These are phyloP conservation scores for Clonostachys solani DNA, from an alignment of 2,329 filamentous ascomycete genomes.

Conservation along the genomic window DNA sequence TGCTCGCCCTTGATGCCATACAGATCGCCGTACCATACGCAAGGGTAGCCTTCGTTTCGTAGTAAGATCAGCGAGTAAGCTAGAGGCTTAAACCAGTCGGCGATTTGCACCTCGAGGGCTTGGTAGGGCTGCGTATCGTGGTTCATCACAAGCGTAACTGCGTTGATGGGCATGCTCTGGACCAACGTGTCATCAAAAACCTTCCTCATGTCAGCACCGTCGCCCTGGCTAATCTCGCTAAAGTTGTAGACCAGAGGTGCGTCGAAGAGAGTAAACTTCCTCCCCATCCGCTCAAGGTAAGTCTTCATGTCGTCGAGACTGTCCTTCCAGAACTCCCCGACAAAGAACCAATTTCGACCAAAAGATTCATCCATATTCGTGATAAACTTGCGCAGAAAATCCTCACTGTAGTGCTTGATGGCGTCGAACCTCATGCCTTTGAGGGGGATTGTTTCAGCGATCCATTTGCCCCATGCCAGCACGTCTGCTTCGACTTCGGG, in stretches of 20 bases:
- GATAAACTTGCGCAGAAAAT: constrained; percentile 65
- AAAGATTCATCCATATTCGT: constrained; percentile 44
- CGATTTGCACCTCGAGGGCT: constrained; percentile 48
- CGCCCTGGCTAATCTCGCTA: constrained; percentile 50
- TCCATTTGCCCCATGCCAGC: constrained; percentile 64
- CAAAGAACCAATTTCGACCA: constrained; percentile 27
- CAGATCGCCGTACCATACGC: constrained; percentile 67
- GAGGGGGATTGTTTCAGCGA: constrained; percentile 55
- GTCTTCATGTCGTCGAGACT: constrained; percentile 23
- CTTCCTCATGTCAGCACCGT: constrained; percentile 55
- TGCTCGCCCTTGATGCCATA: constrained; percentile 52
- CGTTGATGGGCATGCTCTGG: constrained; percentile 23
- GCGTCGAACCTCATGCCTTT: constrained; percentile 68
- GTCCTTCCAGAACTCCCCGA: constrained; percentile 33
- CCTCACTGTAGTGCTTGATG: constrained; percentile 65
- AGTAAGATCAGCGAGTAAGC: constrained; percentile 71
- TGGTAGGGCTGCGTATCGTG: constrained; percentile 57
- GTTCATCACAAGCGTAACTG: constrained; percentile 62
- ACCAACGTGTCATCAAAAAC: constrained; percentile 61
- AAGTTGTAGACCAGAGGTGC: constrained; percentile 67
- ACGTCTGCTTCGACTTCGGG: constrained; percentile 61
- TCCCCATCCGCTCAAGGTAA: constrained; percentile 38
- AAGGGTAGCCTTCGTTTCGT: constrained; percentile 57
- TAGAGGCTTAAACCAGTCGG: constrained; percentile 65
- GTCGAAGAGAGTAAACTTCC: constrained; percentile 61